These are phyloP conservation scores for Hypoxylon fuscum DNA, from an alignment of 495 filamentous ascomycete species.

Conservation along the genomic window DNA sequence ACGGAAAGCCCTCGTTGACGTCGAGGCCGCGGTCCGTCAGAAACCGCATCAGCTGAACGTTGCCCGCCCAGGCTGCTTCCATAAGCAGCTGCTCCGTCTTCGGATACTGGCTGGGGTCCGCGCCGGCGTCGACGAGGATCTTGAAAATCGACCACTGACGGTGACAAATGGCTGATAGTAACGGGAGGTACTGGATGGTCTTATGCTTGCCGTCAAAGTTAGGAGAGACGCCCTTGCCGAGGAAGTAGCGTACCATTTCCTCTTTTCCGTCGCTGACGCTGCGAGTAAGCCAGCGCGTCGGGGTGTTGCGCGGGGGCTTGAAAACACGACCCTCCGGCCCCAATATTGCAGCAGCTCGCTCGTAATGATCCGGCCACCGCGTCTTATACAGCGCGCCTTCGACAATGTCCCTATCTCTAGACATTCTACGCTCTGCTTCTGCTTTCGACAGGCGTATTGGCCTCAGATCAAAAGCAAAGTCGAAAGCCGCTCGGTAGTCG, in stretches of 20 bases:
- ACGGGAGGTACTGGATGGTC: neutral
- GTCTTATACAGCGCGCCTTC: neutral
- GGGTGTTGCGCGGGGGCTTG: neutral
- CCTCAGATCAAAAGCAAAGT: constrained; percentile 17
- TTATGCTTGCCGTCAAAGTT: neutral
- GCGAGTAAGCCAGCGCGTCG: neutral
- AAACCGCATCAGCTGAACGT: neutral
- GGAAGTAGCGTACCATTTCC: constrained; percentile 13
- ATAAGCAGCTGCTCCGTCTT: constrained; percentile 3
- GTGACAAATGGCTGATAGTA: neutral
- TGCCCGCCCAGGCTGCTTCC: neutral
- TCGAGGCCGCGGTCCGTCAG: constrained; percentile 14
- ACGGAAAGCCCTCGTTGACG: constrained; percentile 15
- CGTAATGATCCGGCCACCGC: constrained; percentile 6
- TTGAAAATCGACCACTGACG: neutral
- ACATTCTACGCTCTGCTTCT: neutral
- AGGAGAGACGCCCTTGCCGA: constrained; percentile 1
- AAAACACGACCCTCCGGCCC: neutral
- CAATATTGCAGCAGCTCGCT: constrained; percentile 4
- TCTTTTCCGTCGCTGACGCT: neutral
- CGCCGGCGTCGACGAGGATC: constrained; percentile 14
- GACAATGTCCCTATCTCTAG: neutral
- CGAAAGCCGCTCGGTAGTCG: constrained; percentile 8
- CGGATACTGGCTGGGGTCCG: constrained; percentile 6
- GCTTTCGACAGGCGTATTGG: neutral